phyloP scores from a whole-genome alignment of 139 green algal genomes.

The Micractinium conductrix region DNA sequence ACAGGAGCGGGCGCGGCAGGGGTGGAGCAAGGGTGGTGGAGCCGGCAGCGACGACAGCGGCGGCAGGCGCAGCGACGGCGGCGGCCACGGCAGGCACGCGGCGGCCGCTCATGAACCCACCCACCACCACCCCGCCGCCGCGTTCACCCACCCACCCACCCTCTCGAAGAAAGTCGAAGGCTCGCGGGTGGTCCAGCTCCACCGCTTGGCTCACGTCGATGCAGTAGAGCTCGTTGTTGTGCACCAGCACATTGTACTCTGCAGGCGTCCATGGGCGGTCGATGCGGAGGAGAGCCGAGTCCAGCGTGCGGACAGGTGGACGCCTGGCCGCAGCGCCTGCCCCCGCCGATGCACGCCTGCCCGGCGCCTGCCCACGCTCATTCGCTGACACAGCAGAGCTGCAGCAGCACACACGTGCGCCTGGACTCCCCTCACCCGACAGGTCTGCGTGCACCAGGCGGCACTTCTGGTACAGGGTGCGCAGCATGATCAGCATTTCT shows the following conservation, averaged over 20 bases:
- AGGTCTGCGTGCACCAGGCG: constrained; percentile 97
- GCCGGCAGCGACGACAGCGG: neutral
- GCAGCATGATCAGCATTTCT: constrained; percentile 80
- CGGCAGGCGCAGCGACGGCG: no score
- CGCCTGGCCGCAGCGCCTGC: no score
- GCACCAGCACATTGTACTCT: constrained; percentile 37
- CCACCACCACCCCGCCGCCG: neutral
- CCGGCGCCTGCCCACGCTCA: no score
- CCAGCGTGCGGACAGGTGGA: no score
- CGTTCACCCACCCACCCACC: neutral
- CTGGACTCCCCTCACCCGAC: constrained; percentile 78
- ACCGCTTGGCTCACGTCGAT: constrained; percentile 97
- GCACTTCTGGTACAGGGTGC: constrained; percentile 90
- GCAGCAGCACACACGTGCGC: no score
- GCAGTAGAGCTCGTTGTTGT: constrained; percentile 81
- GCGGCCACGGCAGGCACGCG: no score
- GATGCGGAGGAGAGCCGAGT: no score
- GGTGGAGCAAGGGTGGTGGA: neutral
- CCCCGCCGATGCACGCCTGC: no score
- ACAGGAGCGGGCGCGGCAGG: neutral
- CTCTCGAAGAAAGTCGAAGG: constrained; percentile 97
- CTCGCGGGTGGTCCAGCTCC: constrained; percentile 97
- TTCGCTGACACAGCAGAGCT: no score
- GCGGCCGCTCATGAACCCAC: no score
- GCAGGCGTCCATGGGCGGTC: no score